Evolutionary conservation across 2,329 filamentous ascomycete genomes (phyloP).

Genomic region (Xylariomycetidae sp.): DNA sequence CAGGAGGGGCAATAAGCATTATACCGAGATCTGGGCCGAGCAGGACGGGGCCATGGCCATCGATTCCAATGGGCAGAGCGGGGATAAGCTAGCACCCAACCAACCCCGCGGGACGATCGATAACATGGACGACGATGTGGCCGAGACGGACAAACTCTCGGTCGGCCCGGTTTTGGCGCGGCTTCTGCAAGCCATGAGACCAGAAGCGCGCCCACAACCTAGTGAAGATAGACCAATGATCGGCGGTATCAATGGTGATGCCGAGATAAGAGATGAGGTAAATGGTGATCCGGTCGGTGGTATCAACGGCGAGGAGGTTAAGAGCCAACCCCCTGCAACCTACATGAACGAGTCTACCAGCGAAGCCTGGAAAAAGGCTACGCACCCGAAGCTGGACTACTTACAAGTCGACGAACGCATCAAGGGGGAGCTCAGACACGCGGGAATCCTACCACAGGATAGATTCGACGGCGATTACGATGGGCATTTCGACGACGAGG

Average conservation of each 20-base stretch:
- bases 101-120: slow-evolving; percentile 83
- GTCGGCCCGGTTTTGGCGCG: slow-evolving; percentile 82
- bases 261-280: slow-evolving; percentile 50
- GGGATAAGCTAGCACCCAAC: slow-evolving; percentile 70
- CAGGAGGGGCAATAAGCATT: slow-evolving; percentile 76
- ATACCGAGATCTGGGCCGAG: slow-evolving; percentile 88
- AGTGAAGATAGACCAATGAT: slow-evolving; percentile 53
- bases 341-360: slow-evolving; percentile 73
- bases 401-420: slow-evolving; percentile 83
- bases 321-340: slow-evolving; percentile 62
- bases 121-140: slow-evolving; percentile 78
- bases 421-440: slow-evolving; percentile 84
- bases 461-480: slow-evolving; percentile 70
- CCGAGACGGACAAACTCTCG: slow-evolving; percentile 84
- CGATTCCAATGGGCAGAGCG: slow-evolving; percentile 57
- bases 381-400: slow-evolving; percentile 75
- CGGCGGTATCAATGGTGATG: slow-evolving; percentile 41
- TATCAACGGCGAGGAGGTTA: slow-evolving; percentile 35
- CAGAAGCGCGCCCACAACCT: slow-evolving; percentile 58
- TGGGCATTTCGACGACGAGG: slow-evolving; percentile 87
- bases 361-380: slow-evolving; percentile 74
- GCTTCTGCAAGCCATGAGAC: slow-evolving; percentile 74
- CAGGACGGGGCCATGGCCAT: slow-evolving; percentile 80
- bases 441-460: slow-evolving; percentile 76
- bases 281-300: slow-evolving; percentile 40